A percentile compares a stretch with the other conserved stretches of the same genome.
These are phyloP conservation scores for Xylaria sp. DNA, from an alignment of 2,329 filamentous ascomycete species.

Conservation along the genomic window DNA sequence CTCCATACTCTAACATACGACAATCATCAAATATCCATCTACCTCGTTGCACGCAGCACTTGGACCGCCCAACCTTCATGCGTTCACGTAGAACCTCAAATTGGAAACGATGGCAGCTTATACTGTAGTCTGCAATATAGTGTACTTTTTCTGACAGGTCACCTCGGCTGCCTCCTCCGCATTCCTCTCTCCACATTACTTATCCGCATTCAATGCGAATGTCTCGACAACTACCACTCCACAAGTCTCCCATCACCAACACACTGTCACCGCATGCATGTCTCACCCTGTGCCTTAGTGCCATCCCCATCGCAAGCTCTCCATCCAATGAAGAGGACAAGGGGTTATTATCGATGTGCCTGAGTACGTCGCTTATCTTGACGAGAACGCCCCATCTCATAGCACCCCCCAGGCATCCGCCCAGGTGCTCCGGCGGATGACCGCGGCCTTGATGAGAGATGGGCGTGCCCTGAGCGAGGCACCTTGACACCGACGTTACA, in stretches of 20 bases:
- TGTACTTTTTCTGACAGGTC: slow-evolving; percentile 5
- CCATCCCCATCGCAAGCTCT: slow-evolving; percentile 9
- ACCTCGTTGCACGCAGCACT: background rate
- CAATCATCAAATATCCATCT: background rate
- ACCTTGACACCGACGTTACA: slow-evolving; percentile 37
- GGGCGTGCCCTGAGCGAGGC: slow-evolving; percentile 22
- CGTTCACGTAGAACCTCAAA: background rate
- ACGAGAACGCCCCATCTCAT: slow-evolving; percentile 20
- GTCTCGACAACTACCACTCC: background rate
- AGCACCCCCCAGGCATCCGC: slow-evolving; percentile 5
- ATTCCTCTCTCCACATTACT: background rate
- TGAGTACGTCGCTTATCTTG: slow-evolving; percentile 24
- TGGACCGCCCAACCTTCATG: background rate
- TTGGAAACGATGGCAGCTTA: background rate
- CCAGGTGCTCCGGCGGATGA: slow-evolving; percentile 21
- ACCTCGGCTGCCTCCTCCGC: background rate
- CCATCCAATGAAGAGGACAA: slow-evolving; percentile 24
- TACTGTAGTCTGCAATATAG: background rate
- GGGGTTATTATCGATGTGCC: slow-evolving; percentile 12
- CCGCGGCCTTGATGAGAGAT: slow-evolving; percentile 22
- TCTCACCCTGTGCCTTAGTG: slow-evolving; percentile 11
- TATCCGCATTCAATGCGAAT: background rate
- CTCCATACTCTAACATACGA: background rate
- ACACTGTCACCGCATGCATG: slow-evolving; percentile 13
- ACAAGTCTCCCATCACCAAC: slow-evolving; percentile 9